These are phyloP conservation scores for Trichophyton benhamiae DNA, from an alignment of 2,329 filamentous ascomycete genomes.

Conservation along the genomic window DNA sequence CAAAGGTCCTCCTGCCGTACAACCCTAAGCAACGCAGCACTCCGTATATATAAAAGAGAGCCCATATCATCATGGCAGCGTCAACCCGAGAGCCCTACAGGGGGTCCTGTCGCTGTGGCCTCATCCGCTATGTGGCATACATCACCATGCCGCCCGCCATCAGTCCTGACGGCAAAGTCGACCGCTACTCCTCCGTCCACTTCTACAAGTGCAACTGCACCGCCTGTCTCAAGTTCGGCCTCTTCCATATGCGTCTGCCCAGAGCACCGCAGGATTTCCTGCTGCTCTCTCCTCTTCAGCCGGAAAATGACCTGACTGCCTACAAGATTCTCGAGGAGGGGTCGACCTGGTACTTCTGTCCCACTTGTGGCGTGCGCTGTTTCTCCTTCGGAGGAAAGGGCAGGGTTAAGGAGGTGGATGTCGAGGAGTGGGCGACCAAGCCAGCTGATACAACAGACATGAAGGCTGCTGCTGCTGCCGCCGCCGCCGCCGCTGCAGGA, in stretches of 20 bases:
- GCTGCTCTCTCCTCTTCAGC: slow-evolving; percentile 10
- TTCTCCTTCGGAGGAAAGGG: slow-evolving; percentile 6
- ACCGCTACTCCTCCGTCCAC: slow-evolving; percentile 4
- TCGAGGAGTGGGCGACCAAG: slow-evolving; percentile 1
- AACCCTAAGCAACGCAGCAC: too few relatives aligned
- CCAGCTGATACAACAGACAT: slow-evolving; percentile 1
- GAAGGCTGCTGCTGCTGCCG: not conserved
- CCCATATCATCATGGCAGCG: not conserved
- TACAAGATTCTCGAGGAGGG: slow-evolving; percentile 5
- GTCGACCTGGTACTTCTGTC: slow-evolving; percentile 9
- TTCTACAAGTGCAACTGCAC: slow-evolving; percentile 14
- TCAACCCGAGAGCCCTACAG: slow-evolving; percentile 2
- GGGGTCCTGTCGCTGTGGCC: slow-evolving; percentile 12
- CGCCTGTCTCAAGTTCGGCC: slow-evolving; percentile 9
- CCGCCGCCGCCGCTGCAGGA: not conserved
- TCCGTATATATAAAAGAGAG: too few relatives aligned
- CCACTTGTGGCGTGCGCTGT: slow-evolving; percentile 10
- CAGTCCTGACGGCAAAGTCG: slow-evolving; percentile 1
- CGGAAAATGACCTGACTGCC: slow-evolving; percentile 5
- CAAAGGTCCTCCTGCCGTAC: too few relatives aligned
- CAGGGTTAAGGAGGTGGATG: slow-evolving; percentile 8
- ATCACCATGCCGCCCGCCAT: slow-evolving; percentile 7
- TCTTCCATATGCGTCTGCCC: slow-evolving; percentile 11
- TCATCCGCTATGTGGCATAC: slow-evolving; percentile 10
- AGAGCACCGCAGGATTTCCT: slow-evolving; percentile 8